A percentile compares a stretch with the other conserved stretches of the same genome.
phyloP scores from a whole-genome alignment of 1,284 basidiomycete species.

The Marasmius sp. region DNA sequence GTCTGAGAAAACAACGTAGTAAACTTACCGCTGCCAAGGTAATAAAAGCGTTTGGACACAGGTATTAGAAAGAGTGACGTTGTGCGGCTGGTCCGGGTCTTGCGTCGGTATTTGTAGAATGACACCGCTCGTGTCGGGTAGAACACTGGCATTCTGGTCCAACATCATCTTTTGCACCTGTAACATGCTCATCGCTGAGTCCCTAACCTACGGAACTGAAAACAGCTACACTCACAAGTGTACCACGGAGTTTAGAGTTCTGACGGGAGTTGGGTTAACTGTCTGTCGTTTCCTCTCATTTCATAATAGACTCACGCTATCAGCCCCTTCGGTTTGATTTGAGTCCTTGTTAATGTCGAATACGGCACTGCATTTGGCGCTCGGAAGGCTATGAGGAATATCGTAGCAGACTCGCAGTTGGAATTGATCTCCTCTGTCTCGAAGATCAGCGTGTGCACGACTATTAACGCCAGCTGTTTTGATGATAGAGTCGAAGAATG shows the following conservation, averaged over 20 bases:
- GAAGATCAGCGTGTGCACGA: conserved; percentile 39
- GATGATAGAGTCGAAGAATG: conserved; percentile 38
- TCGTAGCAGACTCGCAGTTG: conserved; percentile 46
- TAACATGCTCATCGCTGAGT: too few relatives aligned
- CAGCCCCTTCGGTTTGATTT: background rate
- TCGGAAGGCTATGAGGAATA: conserved; percentile 34
- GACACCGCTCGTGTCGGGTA: background rate
- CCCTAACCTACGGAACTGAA: too few relatives aligned
- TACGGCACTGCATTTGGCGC: background rate
- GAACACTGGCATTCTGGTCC: background rate
- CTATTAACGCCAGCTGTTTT: conserved; percentile 35
- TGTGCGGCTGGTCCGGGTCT: too few relatives aligned
- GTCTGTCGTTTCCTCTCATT: background rate
- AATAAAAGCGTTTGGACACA: conserved; percentile 46
- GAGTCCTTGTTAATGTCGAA: conserved; percentile 28
- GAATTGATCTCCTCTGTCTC: conserved; percentile 29
- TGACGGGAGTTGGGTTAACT: background rate
- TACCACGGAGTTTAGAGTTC: background rate
- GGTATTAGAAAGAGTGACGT: conserved; percentile 29
- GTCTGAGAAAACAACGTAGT: background rate
- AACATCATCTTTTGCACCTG: background rate
- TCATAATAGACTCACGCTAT: background rate
- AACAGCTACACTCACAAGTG: background rate
- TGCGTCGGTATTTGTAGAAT: background rate
- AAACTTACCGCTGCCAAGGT: conserved; percentile 39